Evolutionary conservation across 305 asterid genomes (phyloP).

Genomic region (Fraxinus velutina): DNA sequence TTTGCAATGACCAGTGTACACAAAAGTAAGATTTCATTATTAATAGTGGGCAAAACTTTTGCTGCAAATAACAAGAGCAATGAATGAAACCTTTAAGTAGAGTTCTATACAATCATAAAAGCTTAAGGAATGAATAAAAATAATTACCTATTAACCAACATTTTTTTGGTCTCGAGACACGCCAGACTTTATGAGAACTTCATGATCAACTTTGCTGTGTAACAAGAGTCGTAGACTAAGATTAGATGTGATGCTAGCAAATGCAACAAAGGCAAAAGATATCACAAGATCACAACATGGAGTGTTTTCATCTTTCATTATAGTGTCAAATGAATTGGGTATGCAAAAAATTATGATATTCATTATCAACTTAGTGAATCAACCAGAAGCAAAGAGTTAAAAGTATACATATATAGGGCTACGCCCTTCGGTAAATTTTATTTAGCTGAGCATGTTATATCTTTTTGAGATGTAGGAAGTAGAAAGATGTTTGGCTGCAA

Average conservation of each 20-base stretch:
- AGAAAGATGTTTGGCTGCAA: background rate
- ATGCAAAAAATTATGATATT: background rate
- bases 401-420: background rate
- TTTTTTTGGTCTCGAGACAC: conserved; percentile 31
- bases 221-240: conserved; percentile 35
- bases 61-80: conserved; percentile 21
- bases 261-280: conserved; percentile 24
- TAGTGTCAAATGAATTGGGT: background rate
- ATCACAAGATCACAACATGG: conserved; percentile 25
- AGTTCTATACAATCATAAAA: background rate
- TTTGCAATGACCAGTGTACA: conserved; percentile 39
- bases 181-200: conserved; percentile 38
- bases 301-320: conserved; percentile 23
- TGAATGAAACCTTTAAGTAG: background rate
- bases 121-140: background rate
- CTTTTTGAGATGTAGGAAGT: background rate
- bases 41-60: conserved; percentile 32
- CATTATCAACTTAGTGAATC: background rate
- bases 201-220: conserved; percentile 37
- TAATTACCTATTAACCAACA: conserved; percentile 22
- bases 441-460: no score
- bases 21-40: conserved; percentile 36
- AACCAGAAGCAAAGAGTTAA: background rate
- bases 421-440: no score
- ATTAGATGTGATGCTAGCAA: conserved; percentile 36